Evolutionary conservation across 768 basidiomycete species (phyloP), one percentile per base, ranked within the genome.

Genomic region (Tulasnella sp.): DNA sequence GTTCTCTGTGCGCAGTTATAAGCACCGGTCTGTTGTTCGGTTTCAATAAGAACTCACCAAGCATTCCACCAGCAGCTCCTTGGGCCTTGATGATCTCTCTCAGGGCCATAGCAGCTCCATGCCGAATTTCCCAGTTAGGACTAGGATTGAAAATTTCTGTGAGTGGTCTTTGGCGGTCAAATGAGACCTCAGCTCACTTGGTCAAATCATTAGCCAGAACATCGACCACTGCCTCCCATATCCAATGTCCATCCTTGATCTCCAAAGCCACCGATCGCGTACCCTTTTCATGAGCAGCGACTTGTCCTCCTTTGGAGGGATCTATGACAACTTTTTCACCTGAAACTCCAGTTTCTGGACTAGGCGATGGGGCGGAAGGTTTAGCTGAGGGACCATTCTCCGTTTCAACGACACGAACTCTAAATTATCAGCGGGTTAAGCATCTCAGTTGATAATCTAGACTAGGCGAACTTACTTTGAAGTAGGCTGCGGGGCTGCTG

Each of bases 51-150:
- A 47, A 65, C 61, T 20, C 49, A 84, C 87, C 79, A 70, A 70
- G 72, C 79, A 84, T 88, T 25, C 90, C 90, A 16, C 86, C 86
- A 39, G 70, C 80, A 59, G 74, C 72, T 5, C 89, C 90, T 61
- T 93, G 90, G 3, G 76, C 60, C 64, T 86, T 89, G 45, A 98
- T 66, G 39, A 98, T 65, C 61, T 96, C 95, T 40, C 90, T 75
- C 27, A 98, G 64, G 1, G 87, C 91, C 73, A 95, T 77, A 0
- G 90, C 85, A 13, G 91, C 83, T 31, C 95, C 95, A 60, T 99
- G 95, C 45, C 95, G 75, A 12, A 83, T 78, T 64, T 98, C 91
- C 95, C 95, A 98, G 3, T 79, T 73, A 3, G 81, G 74, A 59
- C 83, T 56, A n/a, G 20, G 29, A 29, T 48, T 31, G 15, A 32